These are phyloP conservation scores for Aspergillus nanangensis DNA, from an alignment of 495 filamentous ascomycete genomes.

Conservation along the genomic window DNA sequence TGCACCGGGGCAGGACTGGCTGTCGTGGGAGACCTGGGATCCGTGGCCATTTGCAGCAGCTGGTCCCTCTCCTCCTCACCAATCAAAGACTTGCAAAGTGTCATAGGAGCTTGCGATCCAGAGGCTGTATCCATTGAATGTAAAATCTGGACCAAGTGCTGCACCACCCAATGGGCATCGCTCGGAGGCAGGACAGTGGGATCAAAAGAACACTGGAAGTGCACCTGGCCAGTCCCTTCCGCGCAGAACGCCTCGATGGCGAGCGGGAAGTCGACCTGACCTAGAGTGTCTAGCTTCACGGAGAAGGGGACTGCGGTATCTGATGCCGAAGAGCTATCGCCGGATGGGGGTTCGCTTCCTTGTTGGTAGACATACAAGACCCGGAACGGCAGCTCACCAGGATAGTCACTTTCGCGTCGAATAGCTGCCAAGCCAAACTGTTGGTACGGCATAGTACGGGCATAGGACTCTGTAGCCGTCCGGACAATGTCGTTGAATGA, in stretches of 20 bases:
- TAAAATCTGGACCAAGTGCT: not conserved
- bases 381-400: not conserved
- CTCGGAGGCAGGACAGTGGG: not conserved
- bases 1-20: not conserved
- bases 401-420: not conserved
- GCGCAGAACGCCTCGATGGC: not conserved
- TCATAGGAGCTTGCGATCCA: not conserved
- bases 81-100: not conserved
- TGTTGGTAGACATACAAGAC: slow-evolving; percentile 1
- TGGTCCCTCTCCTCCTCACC: not conserved
- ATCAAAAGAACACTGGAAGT: not conserved
- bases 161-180: not conserved
- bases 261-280: not conserved
- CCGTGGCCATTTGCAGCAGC: not conserved
- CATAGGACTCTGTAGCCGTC: not conserved
- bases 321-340: not conserved
- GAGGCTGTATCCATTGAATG: not conserved
- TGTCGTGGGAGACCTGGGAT: not conserved
- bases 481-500: not conserved
- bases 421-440: not conserved
- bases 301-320: not conserved
- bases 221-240: not conserved
- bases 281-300: not conserved
- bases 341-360: not conserved
- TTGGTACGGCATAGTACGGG: not conserved